These are phyloP conservation scores for Chernovozyma sophiae-reginae DNA, from an alignment of 1,139 yeast genomes.

Conservation along the genomic window DNA sequence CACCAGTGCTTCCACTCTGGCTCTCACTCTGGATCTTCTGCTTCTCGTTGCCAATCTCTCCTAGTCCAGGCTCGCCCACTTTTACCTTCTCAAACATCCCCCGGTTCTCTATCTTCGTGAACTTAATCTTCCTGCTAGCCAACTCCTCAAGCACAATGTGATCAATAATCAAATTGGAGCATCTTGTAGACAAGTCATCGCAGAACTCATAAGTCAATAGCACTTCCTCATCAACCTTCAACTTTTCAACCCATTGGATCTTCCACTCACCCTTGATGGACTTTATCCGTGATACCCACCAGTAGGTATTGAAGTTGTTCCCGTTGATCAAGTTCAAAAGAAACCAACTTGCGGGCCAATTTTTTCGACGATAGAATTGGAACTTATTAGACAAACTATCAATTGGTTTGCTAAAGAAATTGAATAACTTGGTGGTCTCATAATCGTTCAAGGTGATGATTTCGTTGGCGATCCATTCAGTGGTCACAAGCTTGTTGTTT, in stretches of 20 bases:
- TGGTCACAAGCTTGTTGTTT: slow-evolving; percentile 51
- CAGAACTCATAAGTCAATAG: slow-evolving; percentile 47
- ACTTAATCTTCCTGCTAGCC: slow-evolving; percentile 34
- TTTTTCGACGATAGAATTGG: slow-evolving; percentile 56
- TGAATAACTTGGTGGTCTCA: slow-evolving; percentile 27
- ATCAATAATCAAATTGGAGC: slow-evolving; percentile 58
- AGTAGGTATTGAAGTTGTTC: slow-evolving; percentile 42
- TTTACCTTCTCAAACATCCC: slow-evolving; percentile 5
- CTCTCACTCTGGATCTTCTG: slow-evolving; percentile 1
- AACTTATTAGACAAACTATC: slow-evolving; percentile 17
- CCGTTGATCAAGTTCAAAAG: slow-evolving; percentile 46
- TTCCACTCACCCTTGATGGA: slow-evolving; percentile 63
- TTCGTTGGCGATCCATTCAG: slow-evolving; percentile 64
- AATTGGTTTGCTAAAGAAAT: slow-evolving; percentile 5
- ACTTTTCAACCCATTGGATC: slow-evolving; percentile 44
- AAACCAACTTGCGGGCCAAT: slow-evolving; percentile 76
- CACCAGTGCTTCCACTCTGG: no score
- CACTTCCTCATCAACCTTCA: slow-evolving; percentile 16
- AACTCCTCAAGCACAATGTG: slow-evolving; percentile 64
- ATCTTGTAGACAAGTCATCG: slow-evolving; percentile 43
- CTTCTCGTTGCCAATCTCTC: slow-evolving; percentile 3
- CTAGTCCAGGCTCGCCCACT: slow-evolving; percentile 6
- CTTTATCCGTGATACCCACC: slow-evolving; percentile 65
- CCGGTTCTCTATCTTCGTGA: slow-evolving; percentile 25
- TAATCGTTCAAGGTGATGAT: slow-evolving; percentile 45